A percentile compares a stretch with the other conserved stretches of the same genome.
These are phyloP conservation scores for Dinochytrium kinnereticum DNA, from an alignment of 371 early-diverging fungal genomes.

Conservation along the genomic window DNA sequence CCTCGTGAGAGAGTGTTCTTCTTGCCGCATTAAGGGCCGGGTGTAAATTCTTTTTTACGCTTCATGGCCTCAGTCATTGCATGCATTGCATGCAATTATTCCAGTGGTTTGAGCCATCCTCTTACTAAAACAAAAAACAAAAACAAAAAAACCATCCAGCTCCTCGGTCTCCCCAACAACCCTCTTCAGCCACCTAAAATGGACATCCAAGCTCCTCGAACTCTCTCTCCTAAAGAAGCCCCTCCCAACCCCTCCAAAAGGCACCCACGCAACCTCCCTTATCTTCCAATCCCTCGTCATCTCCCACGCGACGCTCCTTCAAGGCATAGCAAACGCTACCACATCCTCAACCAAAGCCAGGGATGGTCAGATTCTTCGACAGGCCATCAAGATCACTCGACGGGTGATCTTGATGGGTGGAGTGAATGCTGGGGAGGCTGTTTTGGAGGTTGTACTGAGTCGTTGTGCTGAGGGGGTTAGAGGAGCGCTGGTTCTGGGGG, in stretches of 20 bases:
- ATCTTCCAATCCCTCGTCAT: slow-evolving; percentile 17
- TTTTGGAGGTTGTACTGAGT: no score
- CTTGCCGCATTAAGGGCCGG: no score
- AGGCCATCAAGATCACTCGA: slow-evolving; percentile 18
- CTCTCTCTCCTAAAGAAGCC: slow-evolving; percentile 19
- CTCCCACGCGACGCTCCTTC: slow-evolving; percentile 20
- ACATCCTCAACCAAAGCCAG: not conserved
- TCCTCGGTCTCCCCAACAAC: slow-evolving; percentile 11
- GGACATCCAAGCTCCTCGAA: slow-evolving; percentile 27
- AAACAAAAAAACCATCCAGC: no score
- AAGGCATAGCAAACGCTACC: not conserved
- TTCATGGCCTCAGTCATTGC: no score
- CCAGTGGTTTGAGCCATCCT: no score
- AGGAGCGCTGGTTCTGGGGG: slow-evolving; percentile 16
- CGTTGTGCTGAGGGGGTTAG: not conserved
- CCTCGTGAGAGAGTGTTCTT: no score
- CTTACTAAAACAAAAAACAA: no score
- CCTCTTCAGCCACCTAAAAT: slow-evolving; percentile 22
- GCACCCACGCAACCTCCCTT: not conserved
- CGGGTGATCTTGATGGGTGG: slow-evolving; percentile 29
- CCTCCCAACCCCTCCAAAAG: slow-evolving; percentile 26
- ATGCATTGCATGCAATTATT: no score
- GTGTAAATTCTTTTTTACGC: not conserved
- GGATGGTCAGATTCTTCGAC: slow-evolving; percentile 10
- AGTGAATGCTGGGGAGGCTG: slow-evolving; percentile 31